These are phyloP conservation scores for Aegilops speltoides DNA, from an alignment of 176 grass and related monocot species.

Conservation along the genomic window DNA sequence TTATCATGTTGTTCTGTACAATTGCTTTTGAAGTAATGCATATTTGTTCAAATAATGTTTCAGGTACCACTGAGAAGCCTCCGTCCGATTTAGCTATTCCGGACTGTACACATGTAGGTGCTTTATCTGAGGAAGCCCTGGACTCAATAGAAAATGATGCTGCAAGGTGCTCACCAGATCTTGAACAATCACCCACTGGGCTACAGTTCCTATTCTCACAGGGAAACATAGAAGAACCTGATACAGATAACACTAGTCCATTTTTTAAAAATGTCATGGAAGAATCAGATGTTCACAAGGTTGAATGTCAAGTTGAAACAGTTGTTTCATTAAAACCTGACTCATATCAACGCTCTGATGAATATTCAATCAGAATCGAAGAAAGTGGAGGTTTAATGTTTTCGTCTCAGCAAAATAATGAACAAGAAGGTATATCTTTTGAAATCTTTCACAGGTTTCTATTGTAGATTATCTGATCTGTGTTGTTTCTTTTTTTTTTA, in stretches of 20 bases:
- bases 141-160: not conserved
- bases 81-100: not conserved
- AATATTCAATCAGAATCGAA: conserved; percentile 15
- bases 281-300: not conserved
- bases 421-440: conserved; percentile 28
- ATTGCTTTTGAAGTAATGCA: conserved; percentile 3
- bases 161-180: conserved; percentile 33
- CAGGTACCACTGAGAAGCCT: conserved; percentile 20
- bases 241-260: not conserved
- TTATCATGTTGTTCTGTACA: not conserved
- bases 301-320: not conserved
- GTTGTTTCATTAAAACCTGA: conserved; percentile 12
- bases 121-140: conserved; percentile 18
- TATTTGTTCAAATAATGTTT: not conserved
- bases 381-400: not conserved
- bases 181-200: conserved; percentile 15
- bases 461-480: not conserved
- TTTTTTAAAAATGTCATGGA: not conserved
- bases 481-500: not conserved
- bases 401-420: conserved; percentile 9
- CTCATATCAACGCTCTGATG: not conserved
- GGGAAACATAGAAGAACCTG: not conserved
- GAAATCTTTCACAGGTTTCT: not conserved
- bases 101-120: not conserved
- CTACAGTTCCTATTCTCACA: conserved; percentile 14